Evolutionary conservation across 768 basidiomycete species (phyloP), one percentile per base, ranked within the genome.

Genomic region (Daedalea quercina): DNA sequence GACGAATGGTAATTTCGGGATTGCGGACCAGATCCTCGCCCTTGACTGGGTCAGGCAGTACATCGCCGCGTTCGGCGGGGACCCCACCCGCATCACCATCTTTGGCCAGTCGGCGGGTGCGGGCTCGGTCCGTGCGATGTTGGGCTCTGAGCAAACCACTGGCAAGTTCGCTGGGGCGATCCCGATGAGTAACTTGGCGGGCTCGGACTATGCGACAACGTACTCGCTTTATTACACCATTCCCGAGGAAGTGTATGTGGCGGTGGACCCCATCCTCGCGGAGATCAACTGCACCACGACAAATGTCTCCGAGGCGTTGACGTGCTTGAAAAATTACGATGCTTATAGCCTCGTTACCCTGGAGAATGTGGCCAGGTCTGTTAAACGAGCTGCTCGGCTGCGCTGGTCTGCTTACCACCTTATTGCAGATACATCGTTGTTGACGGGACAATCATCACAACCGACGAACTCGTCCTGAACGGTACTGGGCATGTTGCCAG

Each of bases 81-180:
- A 82, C 64, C 76, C 76, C 1, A 61, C 63, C 7, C 70, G 70
- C 0, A 73, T 84, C 44, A 79, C 77, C 2, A 75, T 82, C 22
- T 72, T 73, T 53, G 81, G 81, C 1, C 73, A 82, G 61, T 77
- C 75, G 3, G 79, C 79, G 11, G 80, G 79, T 24, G 78, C 73
- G 9, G 72, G 69, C 35, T 70, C 74, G 4, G 74, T 77, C 12
- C 60, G 64, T 50, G 63, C 63, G n/a, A 52, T 67, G 25, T 52
- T 67, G 48, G 65, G 51, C 24, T 65, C 64, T 3, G 67, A 68
- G 11, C 54, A 54, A 42, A 65, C 69, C 15, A 66, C 63, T 43
- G 69, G 67, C n/a, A 65, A 65, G 54, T 72, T 61, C 54, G 58
- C 63, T 1, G 69, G 59, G 9, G 69, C 69, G 9, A 62, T 72